Conservation (phyloP, 2,329 filamentous ascomycete species). For the Paecilomyces dactylethromorphus region DNA sequence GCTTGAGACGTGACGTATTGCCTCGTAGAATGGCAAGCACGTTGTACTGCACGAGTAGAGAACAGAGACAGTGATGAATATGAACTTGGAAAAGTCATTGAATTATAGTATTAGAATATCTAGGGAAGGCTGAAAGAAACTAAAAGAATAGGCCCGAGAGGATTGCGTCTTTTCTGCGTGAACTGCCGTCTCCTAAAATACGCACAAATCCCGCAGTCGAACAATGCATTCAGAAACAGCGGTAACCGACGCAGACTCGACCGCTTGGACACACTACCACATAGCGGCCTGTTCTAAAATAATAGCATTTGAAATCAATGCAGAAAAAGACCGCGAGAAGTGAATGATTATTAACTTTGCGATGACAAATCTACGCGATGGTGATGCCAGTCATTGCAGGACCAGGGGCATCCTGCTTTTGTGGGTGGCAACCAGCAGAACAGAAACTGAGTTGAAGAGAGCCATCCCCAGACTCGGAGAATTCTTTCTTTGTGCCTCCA, state of each 20-base stretch:
- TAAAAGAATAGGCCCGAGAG: neutral
- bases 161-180: slow-evolving; percentile 27
- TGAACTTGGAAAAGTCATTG: neutral
- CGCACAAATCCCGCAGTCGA: slow-evolving; percentile 29
- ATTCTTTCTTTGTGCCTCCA: neutral
- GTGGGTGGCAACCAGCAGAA: too few species aligned
- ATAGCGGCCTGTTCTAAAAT: neutral
- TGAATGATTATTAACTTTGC: neutral
- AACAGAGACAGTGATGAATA: neutral
- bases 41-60: neutral
- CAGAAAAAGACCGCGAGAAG: neutral
- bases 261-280: neutral
- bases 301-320: neutral
- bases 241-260: neutral
- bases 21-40: neutral
- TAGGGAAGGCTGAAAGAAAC: neutral
- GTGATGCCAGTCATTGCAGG: neutral
- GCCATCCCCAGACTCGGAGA: neutral
- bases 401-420: too few species aligned
- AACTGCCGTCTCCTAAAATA: slow-evolving; percentile 10
- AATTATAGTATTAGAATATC: neutral
- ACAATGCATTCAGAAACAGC: neutral
- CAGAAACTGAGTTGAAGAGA: too few species aligned
- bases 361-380: neutral
- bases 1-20: neutral